Conservation (phyloP, 2,329 filamentous ascomycete genomes). For the Cercospora zeina region DNA sequence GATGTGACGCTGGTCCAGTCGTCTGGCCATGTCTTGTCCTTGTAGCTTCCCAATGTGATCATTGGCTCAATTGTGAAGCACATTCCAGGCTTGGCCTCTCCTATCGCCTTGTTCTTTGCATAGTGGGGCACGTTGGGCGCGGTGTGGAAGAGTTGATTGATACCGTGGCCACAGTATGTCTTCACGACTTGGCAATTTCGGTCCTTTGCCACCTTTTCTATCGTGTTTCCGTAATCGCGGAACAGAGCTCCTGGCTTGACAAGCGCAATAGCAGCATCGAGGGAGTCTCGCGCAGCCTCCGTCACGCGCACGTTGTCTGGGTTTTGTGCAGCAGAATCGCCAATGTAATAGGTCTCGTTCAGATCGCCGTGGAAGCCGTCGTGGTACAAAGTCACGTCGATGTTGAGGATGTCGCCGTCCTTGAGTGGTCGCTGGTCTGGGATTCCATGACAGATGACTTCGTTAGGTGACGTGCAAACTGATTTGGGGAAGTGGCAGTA, state of each 20-base stretch:
- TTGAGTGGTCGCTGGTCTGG: constrained; percentile 83
- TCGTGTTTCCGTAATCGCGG: constrained; percentile 88
- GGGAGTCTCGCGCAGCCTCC: constrained; percentile 82
- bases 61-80: constrained; percentile 99
- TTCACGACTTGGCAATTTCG: constrained; percentile 86
- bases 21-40: constrained; percentile 95
- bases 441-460: constrained; percentile 98
- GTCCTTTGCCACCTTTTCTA: constrained; percentile 90
- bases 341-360: constrained; percentile 98
- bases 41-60: constrained; percentile 88
- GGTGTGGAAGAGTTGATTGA: constrained; percentile 91
- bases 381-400: constrained; percentile 93
- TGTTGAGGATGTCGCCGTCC: constrained; percentile 95
- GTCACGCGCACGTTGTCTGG: constrained; percentile 86
- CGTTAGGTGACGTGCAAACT: constrained; percentile 92
- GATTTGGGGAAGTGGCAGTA: constrained; percentile 98
- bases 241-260: constrained; percentile 93
- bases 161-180: constrained; percentile 94
- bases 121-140: constrained; percentile 96
- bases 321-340: constrained; percentile 79
- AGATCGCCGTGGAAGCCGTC: constrained; percentile 93
- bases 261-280: constrained; percentile 85
- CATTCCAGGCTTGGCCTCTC: constrained; percentile 92
- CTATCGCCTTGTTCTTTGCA: constrained; percentile 96
- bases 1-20: constrained; percentile 96